Conservation (phyloP, 2,329 filamentous ascomycete species). For the Arthrobotrys musiformis region DNA sequence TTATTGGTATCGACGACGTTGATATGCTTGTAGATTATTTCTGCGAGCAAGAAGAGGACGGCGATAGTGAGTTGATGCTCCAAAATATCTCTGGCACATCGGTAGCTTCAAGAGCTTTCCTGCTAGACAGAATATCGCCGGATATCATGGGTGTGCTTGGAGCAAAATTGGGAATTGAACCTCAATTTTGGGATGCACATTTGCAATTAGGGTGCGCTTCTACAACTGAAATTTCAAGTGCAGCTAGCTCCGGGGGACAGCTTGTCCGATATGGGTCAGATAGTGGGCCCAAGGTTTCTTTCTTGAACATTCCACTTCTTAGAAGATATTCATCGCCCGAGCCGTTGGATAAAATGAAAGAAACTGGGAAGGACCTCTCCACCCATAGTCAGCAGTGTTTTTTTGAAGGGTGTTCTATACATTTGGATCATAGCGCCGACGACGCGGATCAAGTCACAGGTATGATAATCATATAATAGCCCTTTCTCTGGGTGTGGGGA, state of each 20-base stretch:
- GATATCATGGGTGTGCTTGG: conserved; percentile 45
- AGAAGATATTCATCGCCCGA: conserved; percentile 30
- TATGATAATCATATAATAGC: background rate
- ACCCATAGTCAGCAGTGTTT: background rate
- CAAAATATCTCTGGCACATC: background rate
- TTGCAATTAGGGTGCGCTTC: conserved; percentile 9
- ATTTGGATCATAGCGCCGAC: conserved; percentile 20
- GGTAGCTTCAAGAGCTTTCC: conserved; percentile 23
- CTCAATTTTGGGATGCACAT: conserved; percentile 52
- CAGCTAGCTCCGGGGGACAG: conserved; percentile 37
- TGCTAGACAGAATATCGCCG: conserved; percentile 34
- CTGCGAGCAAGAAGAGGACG: conserved; percentile 23
- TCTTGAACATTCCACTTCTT: conserved; percentile 50
- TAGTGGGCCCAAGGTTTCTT: conserved; percentile 34
- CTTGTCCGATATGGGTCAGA: conserved; percentile 39
- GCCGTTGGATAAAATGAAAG: background rate
- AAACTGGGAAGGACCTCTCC: background rate
- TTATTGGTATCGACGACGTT: conserved; percentile 44
- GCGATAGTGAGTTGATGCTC: background rate
- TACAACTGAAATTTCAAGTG: background rate
- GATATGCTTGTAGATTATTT: conserved; percentile 41
- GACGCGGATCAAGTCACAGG: conserved; percentile 11
- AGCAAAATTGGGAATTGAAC: conserved; percentile 36
- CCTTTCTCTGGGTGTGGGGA: background rate
- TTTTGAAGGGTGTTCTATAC: conserved; percentile 45